Percentiles rank a stretch among this genome's conserved stretches.
These are phyloP conservation scores for Solanum chacoense DNA, from an alignment of 305 asterid species.

Conservation along the genomic window DNA sequence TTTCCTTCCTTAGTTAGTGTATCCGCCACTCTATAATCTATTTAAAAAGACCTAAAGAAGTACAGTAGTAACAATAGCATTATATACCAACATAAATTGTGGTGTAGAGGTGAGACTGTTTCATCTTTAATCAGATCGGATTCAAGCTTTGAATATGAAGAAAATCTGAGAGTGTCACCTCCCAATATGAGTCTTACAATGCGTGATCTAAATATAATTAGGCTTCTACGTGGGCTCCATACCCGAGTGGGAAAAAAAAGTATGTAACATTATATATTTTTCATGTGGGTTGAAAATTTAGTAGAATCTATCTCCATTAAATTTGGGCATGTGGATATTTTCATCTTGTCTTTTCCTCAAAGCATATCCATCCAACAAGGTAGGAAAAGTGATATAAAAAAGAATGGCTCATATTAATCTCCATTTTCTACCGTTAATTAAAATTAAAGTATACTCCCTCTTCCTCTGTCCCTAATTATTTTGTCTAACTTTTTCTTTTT, in stretches of 20 bases:
- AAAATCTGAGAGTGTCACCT: too few species aligned
- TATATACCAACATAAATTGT: too few species aligned
- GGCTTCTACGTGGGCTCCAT: too few species aligned
- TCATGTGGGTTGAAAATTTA: neutral
- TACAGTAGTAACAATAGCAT: too few species aligned
- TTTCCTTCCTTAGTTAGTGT: too few species aligned
- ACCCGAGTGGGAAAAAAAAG: too few species aligned
- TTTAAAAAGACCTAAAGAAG: too few species aligned
- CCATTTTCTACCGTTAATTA: neutral
- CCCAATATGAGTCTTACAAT: too few species aligned
- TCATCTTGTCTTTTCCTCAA: neutral
- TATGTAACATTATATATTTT: neutral
- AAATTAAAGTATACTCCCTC: neutral
- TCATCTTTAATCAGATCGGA: accelerated
- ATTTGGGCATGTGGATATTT: neutral
- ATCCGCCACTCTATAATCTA: too few species aligned
- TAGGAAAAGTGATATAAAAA: neutral
- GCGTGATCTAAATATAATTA: too few species aligned
- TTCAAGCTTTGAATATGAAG: accelerated
- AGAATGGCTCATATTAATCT: neutral
- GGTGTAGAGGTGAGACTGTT: accelerated
- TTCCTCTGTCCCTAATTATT: too few species aligned
- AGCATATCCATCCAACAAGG: neutral
- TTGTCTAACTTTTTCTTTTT: too few species aligned
- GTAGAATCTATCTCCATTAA: neutral